Conservation (phyloP, 1,139 yeast genomes). For the Saccharomyces hybrid region DNA sequence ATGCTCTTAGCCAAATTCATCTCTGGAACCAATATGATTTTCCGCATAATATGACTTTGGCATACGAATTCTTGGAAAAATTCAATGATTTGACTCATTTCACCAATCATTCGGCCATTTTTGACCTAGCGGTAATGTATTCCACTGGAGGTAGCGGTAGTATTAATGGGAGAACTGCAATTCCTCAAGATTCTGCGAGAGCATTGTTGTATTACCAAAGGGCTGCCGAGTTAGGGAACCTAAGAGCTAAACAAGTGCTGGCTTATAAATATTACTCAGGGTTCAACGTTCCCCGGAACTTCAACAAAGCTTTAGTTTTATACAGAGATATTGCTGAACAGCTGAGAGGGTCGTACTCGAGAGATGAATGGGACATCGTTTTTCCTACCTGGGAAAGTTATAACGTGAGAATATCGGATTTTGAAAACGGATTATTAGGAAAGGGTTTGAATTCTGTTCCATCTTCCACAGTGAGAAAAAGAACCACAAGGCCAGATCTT, state of each 20-base stretch:
- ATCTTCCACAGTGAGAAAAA: constrained; percentile 17
- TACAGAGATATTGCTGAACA: constrained; percentile 52
- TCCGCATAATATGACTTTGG: constrained; percentile 48
- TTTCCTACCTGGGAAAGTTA: constrained; percentile 40
- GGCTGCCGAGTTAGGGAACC: constrained; percentile 62
- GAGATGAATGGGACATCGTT: constrained; percentile 37
- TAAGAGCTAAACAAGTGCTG: constrained; percentile 62
- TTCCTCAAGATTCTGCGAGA: constrained; percentile 52
- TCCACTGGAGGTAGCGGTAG: constrained; percentile 51
- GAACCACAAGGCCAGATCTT: constrained; percentile 21
- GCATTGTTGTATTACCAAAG: constrained; percentile 64
- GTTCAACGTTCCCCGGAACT: constrained; percentile 50
- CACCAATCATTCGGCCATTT: constrained; percentile 61
- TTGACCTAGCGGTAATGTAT: constrained; percentile 69
- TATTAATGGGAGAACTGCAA: constrained; percentile 51
- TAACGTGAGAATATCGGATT: constrained; percentile 51
- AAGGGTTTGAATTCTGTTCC: constrained; percentile 19
- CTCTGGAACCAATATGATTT: constrained; percentile 64
- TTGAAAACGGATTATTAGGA: constrained; percentile 44
- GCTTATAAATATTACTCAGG: constrained; percentile 64
- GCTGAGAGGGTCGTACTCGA: constrained; percentile 34
- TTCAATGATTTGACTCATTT: constrained; percentile 37
- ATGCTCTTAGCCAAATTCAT: constrained; percentile 43
- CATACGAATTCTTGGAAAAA: constrained; percentile 47
- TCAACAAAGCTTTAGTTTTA: constrained; percentile 48